These are phyloP conservation scores for Neopestalotiopsis sp. DNA, from an alignment of 2,329 filamentous ascomycete genomes.

Conservation along the genomic window DNA sequence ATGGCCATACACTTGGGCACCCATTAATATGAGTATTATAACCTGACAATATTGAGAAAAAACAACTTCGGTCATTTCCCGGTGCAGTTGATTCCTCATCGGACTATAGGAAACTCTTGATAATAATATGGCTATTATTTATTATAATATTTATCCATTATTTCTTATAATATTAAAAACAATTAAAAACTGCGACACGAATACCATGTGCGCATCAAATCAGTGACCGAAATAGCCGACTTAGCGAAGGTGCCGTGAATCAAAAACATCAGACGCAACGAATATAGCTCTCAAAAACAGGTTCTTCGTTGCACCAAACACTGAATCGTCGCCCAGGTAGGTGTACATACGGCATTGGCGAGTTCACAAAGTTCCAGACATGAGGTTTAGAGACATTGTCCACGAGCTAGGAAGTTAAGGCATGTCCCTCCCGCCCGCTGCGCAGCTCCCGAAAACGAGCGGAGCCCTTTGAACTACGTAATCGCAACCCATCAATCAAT, in stretches of 20 bases:
- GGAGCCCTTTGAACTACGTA: too few species aligned
- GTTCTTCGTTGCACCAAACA: neutral
- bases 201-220: neutral
- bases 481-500: too few species aligned
- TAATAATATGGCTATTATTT: too few species aligned
- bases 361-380: neutral
- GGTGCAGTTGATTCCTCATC: too few species aligned
- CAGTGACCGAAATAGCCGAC: constrained; percentile 4
- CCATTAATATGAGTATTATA: neutral
- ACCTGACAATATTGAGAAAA: neutral
- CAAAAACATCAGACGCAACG: constrained; percentile 5
- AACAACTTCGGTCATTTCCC: neutral
- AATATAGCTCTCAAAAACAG: neutral
- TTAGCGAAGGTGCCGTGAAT: neutral
- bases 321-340: too few species aligned
- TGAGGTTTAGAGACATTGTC: neutral
- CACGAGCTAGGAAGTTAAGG: neutral
- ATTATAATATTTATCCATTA: neutral
- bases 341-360: neutral
- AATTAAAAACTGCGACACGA: neutral
- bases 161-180: neutral
- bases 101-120: too few species aligned
- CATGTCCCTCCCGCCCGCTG: neutral
- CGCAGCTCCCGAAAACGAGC: neutral
- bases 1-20: neutral